Evolutionary conservation across 2,329 filamentous ascomycete genomes (phyloP).

Genomic region (Hypoxylon sp.): DNA sequence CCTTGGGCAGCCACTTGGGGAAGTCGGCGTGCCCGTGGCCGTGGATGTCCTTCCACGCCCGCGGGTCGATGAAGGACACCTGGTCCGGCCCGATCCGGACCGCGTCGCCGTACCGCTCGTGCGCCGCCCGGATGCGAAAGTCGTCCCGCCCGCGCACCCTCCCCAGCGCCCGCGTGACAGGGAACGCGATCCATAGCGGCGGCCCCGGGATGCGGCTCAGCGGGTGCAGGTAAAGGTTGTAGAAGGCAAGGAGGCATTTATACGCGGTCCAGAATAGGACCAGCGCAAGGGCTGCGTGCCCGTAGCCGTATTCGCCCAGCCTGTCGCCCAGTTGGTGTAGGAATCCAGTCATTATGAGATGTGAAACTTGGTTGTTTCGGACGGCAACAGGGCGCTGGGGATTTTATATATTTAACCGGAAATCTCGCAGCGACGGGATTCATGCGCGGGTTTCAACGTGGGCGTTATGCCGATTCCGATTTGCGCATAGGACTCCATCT

Average conservation of each 20-base stretch:
- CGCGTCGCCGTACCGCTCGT: slow-evolving; percentile 43
- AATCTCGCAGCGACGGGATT: too few species aligned
- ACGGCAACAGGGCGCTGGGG: too few species aligned
- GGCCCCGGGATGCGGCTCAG: slow-evolving; percentile 41
- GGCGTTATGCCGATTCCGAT: too few species aligned
- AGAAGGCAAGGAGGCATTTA: slow-evolving; percentile 24
- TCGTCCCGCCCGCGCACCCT: slow-evolving; percentile 34
- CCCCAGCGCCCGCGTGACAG: slow-evolving; percentile 25
- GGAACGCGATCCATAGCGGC: slow-evolving; percentile 40
- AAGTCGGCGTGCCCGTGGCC: slow-evolving; percentile 43
- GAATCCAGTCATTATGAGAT: slow-evolving; percentile 23
- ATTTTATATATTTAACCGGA: too few species aligned
- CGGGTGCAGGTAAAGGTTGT: slow-evolving; percentile 45
- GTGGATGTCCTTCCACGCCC: slow-evolving; percentile 53
- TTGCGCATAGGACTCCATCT: too few species aligned
- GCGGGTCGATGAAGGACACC: slow-evolving; percentile 49
- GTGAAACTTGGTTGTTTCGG: not conserved
- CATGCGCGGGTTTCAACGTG: too few species aligned
- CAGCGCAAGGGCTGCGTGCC: not conserved
- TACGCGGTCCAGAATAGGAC: slow-evolving; percentile 21
- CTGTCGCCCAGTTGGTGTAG: slow-evolving; percentile 19
- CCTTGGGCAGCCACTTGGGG: slow-evolving; percentile 40
- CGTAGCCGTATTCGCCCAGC: slow-evolving; percentile 2
- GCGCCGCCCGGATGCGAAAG: slow-evolving; percentile 34
- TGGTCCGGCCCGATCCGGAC: slow-evolving; percentile 50